These are phyloP conservation scores for Gorgonomyces haynaldii DNA, from an alignment of 192 early-diverging fungal species.

Conservation along the genomic window DNA sequence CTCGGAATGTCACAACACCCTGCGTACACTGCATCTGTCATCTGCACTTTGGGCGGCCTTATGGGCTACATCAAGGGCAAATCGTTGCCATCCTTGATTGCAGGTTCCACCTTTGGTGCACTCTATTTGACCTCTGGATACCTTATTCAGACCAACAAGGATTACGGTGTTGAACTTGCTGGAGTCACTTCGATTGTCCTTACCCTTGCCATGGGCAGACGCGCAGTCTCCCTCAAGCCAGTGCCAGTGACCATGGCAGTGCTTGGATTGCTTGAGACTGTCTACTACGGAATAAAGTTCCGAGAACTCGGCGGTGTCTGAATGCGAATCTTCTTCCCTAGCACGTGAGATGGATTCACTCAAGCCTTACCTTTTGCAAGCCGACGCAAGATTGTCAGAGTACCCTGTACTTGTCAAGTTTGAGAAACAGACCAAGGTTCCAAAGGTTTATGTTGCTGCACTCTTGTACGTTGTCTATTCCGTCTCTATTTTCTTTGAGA, in stretches of 20 bases:
- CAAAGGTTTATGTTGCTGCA: constrained; percentile 24
- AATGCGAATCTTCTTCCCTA: not conserved
- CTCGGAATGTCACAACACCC: too few relatives aligned
- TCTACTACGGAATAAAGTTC: constrained; percentile 24
- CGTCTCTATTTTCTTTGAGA: constrained; percentile 34
- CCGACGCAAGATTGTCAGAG: not conserved
- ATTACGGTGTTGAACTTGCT: constrained; percentile 38
- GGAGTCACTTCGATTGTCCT: constrained; percentile 26
- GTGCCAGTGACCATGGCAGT: constrained; percentile 21
- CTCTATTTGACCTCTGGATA: constrained; percentile 33
- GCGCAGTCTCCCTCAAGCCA: constrained; percentile 20
- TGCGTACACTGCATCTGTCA: too few relatives aligned
- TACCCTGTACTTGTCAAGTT: constrained; percentile 2
- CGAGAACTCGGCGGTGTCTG: constrained; percentile 4
- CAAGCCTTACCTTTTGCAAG: not conserved
- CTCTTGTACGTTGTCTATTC: constrained; percentile 22
- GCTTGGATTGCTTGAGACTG: constrained; percentile 11
- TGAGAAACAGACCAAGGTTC: constrained; percentile 22
- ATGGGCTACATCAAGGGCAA: constrained; percentile 25
- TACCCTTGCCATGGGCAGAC: constrained; percentile 24
- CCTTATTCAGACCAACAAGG: constrained; percentile 27
- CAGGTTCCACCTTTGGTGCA: constrained; percentile 31
- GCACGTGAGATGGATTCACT: not conserved
- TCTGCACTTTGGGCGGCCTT: constrained; percentile 33
- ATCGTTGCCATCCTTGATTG: constrained; percentile 32